Evolutionary conservation across 2,329 filamentous ascomycete genomes (phyloP), one percentile per base, ranked within the genome.

Genomic region (Alternaria sp.): DNA sequence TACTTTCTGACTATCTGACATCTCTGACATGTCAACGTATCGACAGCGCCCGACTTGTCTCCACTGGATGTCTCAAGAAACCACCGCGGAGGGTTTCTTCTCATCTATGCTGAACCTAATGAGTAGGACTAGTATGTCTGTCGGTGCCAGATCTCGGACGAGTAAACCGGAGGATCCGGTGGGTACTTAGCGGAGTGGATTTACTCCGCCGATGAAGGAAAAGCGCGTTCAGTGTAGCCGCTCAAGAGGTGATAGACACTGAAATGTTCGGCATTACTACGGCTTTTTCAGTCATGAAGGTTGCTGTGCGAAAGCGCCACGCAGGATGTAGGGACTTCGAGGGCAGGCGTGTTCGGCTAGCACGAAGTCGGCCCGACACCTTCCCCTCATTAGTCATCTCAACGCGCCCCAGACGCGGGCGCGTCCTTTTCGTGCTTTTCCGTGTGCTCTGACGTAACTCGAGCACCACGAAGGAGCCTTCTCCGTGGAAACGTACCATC

Each of bases 1-100:
- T n/a, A 36, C 19, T 12, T 55, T 60, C 57, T 60, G 57, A 55
- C 50, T 8, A 49, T 59, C 49, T 59, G 57, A 59, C 50, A 47
- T 59, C 36, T 47, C 28, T 49, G 50, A 55, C 50, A 59, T 51
- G 26, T 19, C 28, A 30, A 28, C n/a, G 19, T 11, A 19, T 13
- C 12, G 1, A 30, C 25, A 19, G 17, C 21, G n/a, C 53, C 9
- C 26, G 4, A 23, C 44, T 23, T 23, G 2, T 23, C 21, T 5
- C 19, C 12, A 21, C 19, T n/a, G 44, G 19, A 15, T 23, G 44
- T 23, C 17, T 23, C 19, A 46, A 40, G 36, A 40, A 40, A 40
- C 36, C 36, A 40, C 36, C 36, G 36, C n/a, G 36, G 36, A 40
- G 9, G 36, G 36, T 40, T 40, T 40, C n/a, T 6, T 40, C 9